These are phyloP conservation scores for Saccharomycopsis vini DNA, from an alignment of 805 yeast genomes.

Conservation along the genomic window DNA sequence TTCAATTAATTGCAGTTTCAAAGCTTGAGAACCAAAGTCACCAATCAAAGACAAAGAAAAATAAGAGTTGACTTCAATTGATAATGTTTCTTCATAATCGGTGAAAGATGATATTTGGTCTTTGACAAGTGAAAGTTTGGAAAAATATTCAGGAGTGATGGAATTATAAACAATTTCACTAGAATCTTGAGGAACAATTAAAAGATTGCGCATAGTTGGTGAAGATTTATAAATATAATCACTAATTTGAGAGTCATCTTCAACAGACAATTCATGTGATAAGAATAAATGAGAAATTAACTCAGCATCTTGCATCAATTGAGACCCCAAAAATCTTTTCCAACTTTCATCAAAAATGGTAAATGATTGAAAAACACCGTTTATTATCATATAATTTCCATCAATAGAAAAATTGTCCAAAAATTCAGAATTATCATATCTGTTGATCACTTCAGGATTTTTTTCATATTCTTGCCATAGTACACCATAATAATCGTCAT, in stretches of 20 bases:
- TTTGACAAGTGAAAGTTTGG: not conserved
- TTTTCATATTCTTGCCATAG: constrained; percentile 12
- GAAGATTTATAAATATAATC: constrained; percentile 37
- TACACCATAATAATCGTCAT: constrained; percentile 4
- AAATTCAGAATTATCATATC: constrained; percentile 24
- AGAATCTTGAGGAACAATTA: constrained; percentile 41
- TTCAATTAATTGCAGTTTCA: constrained; percentile 37
- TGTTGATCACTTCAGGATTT: constrained; percentile 8
- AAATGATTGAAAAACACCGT: constrained; percentile 60
- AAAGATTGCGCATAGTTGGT: constrained; percentile 35
- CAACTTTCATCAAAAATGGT: constrained; percentile 34
- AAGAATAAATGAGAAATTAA: constrained; percentile 22
- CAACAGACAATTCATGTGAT: constrained; percentile 23
- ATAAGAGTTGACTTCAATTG: not conserved
- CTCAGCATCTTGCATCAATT: constrained; percentile 44
- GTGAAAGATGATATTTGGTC: constrained; percentile 21
- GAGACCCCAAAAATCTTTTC: constrained; percentile 45
- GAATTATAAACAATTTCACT: constrained; percentile 25
- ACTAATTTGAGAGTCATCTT: constrained; percentile 29
- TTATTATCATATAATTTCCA: constrained; percentile 49
- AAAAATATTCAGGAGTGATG: constrained; percentile 19
- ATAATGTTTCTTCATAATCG: constrained; percentile 1
- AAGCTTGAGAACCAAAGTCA: constrained; percentile 34
- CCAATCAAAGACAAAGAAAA: constrained; percentile 41
- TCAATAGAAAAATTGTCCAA: constrained; percentile 32